These are phyloP conservation scores for Tagetes erecta DNA, from an alignment of 129 eudicot genomes.

Conservation along the genomic window DNA sequence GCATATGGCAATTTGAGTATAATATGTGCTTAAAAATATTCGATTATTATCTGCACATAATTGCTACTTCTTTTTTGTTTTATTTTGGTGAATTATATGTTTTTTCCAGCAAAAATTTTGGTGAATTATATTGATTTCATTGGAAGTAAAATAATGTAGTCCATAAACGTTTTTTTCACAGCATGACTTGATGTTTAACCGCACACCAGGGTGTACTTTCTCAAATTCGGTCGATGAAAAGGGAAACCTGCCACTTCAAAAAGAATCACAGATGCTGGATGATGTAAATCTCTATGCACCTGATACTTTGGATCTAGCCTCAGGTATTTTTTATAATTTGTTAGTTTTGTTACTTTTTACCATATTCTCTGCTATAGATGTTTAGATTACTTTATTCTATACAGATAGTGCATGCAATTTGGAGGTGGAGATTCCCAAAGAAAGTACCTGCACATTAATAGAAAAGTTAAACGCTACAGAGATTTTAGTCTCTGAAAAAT, in stretches of 20 bases:
- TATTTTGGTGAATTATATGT: conserved; percentile 19
- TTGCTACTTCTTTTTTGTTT: conserved; percentile 7
- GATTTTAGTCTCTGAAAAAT: conserved; percentile 39
- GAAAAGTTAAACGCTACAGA: conserved; percentile 40
- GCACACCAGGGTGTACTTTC: conserved; percentile 30
- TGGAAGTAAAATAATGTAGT: conserved; percentile 26
- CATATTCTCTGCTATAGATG: conserved; percentile 10
- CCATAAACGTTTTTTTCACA: conserved; percentile 40
- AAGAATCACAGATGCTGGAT: conserved; percentile 37
- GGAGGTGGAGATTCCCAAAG: conserved; percentile 29
- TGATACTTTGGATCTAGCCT: conserved; percentile 60
- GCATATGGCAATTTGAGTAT: neutral
- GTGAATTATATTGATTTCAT: conserved; percentile 15
- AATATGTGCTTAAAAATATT: conserved; percentile 12
- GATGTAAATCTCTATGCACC: conserved; percentile 54
- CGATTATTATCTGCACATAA: neutral
- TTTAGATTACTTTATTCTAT: conserved; percentile 23
- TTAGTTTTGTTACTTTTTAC: conserved; percentile 2
- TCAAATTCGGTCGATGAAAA: conserved; percentile 38
- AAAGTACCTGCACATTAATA: conserved; percentile 26
- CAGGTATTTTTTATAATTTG: conserved; percentile 45
- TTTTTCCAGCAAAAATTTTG: neutral
- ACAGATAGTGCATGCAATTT: conserved; percentile 39
- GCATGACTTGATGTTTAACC: conserved; percentile 40
- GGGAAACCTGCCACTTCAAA: conserved; percentile 31